Evolutionary conservation across 1,284 basidiomycete species (phyloP).

Genomic region (Moesziomyces sp.): DNA sequence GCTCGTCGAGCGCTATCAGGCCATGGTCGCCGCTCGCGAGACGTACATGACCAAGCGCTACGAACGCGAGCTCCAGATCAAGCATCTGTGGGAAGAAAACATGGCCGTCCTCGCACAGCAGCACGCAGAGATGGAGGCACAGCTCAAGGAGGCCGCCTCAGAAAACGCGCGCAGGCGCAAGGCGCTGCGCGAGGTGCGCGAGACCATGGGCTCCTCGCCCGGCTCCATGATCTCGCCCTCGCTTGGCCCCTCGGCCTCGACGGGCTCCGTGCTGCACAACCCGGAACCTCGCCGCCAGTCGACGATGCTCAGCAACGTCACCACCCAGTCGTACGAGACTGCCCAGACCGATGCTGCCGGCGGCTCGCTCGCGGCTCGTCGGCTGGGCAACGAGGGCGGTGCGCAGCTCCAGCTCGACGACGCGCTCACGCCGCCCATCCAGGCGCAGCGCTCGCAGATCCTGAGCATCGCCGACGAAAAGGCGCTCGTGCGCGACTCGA

Average conservation of each 20-base stretch:
- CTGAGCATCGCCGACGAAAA: conserved; percentile 32
- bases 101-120: conserved; percentile 85
- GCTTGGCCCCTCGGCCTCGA: conserved; percentile 12
- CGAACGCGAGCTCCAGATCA: conserved; percentile 78
- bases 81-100: conserved; percentile 88
- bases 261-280: conserved; percentile 6
- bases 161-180: conserved; percentile 70
- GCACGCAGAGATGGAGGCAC: conserved; percentile 82
- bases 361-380: conserved; percentile 36
- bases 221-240: conserved; percentile 38
- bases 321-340: conserved; percentile 15
- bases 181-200: conserved; percentile 60
- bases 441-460: conserved; percentile 24
- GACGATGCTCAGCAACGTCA: conserved; percentile 18
- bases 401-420: conserved; percentile 39
- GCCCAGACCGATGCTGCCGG: conserved; percentile 10
- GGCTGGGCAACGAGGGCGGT: conserved; percentile 33
- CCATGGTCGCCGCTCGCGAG: conserved; percentile 83
- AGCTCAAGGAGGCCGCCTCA: conserved; percentile 72
- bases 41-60: conserved; percentile 74
- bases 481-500: conserved; percentile 27
- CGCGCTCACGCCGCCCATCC: conserved; percentile 29
- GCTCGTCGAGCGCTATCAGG: conserved; percentile 77
- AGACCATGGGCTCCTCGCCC: conserved; percentile 67
- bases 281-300: conserved; percentile 23